These are phyloP conservation scores for Trichoderma koningiopsis DNA, from an alignment of 2,329 filamentous ascomycete genomes.

Conservation along the genomic window DNA sequence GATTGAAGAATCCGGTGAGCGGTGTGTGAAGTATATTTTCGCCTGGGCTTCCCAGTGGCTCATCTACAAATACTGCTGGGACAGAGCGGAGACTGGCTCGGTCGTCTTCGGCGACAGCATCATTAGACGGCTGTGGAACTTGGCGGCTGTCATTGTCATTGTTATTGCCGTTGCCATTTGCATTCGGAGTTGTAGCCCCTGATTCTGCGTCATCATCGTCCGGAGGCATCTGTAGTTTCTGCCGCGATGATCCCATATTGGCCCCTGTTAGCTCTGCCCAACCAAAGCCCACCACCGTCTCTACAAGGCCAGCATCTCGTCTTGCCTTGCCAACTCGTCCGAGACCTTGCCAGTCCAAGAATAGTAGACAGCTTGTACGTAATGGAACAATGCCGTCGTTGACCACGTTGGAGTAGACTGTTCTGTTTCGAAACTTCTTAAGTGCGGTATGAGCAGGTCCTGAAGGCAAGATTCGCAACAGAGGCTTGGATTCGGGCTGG, in stretches of 20 bases:
- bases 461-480: slow-evolving; percentile 85
- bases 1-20: slow-evolving; percentile 67
- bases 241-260: slow-evolving; percentile 54
- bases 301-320: slow-evolving; percentile 86
- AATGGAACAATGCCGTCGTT: slow-evolving; percentile 97
- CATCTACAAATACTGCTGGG: slow-evolving; percentile 35
- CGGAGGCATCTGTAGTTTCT: slow-evolving; percentile 47
- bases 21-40: slow-evolving; percentile 48
- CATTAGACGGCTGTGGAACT: slow-evolving; percentile 70
- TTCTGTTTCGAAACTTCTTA: slow-evolving; percentile 85
- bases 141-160: slow-evolving; percentile 47
- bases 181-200: slow-evolving; percentile 39
- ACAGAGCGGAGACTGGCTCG: slow-evolving; percentile 57
- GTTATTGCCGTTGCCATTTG: not conserved
- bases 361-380: slow-evolving; percentile 92
- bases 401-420: slow-evolving; percentile 94
- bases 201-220: slow-evolving; percentile 40
- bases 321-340: slow-evolving; percentile 93
- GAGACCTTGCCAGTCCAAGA: slow-evolving; percentile 93
- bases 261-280: slow-evolving; percentile 87
- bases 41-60: slow-evolving; percentile 35
- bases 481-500: slow-evolving; percentile 82
- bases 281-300: slow-evolving; percentile 89
- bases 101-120: slow-evolving; percentile 70
- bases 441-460: slow-evolving; percentile 87